phyloP scores from a whole-genome alignment of 2,329 filamentous ascomycete species.

The Dactylellina haptotyla region DNA sequence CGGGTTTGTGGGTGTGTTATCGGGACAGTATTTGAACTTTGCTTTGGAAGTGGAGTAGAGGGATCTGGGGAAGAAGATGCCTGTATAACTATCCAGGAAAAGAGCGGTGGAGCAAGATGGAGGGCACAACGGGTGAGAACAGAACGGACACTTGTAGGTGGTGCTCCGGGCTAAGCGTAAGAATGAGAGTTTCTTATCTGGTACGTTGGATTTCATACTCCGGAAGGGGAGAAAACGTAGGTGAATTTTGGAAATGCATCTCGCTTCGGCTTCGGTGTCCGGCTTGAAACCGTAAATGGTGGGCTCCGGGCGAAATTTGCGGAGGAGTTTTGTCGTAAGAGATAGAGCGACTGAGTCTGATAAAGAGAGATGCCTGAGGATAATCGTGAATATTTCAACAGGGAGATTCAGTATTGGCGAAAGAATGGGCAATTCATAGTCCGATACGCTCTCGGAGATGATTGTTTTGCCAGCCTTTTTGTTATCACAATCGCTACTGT shows the following conservation, averaged over 20 bases:
- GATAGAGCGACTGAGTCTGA: slow-evolving; percentile 26
- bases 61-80: slow-evolving; percentile 21
- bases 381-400: slow-evolving; percentile 21
- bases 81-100: slow-evolving; percentile 19
- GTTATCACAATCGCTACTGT: too few relatives aligned
- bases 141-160: slow-evolving; percentile 26
- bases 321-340: slow-evolving; percentile 32
- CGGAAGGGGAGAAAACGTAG: slow-evolving; percentile 20
- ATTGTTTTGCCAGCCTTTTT: too few relatives aligned
- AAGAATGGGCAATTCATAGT: too few relatives aligned
- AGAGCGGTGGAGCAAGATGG: slow-evolving; percentile 15
- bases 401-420: slow-evolving; percentile 21
- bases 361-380: slow-evolving; percentile 2
- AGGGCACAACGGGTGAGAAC: slow-evolving; percentile 18
- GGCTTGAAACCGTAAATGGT: not conserved
- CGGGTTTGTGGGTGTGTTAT: not conserved
- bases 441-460: too few relatives aligned
- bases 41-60: slow-evolving; percentile 14
- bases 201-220: not conserved
- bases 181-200: not conserved
- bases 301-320: slow-evolving; percentile 7
- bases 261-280: not conserved
- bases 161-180: not conserved
- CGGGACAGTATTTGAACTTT: slow-evolving; percentile 29
- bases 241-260: slow-evolving; percentile 28